Percentiles rank a stretch among this genome's conserved stretches.
These are phyloP conservation scores for Curvularia hawaiiensis DNA, from an alignment of 2,329 filamentous ascomycete species.

Conservation along the genomic window DNA sequence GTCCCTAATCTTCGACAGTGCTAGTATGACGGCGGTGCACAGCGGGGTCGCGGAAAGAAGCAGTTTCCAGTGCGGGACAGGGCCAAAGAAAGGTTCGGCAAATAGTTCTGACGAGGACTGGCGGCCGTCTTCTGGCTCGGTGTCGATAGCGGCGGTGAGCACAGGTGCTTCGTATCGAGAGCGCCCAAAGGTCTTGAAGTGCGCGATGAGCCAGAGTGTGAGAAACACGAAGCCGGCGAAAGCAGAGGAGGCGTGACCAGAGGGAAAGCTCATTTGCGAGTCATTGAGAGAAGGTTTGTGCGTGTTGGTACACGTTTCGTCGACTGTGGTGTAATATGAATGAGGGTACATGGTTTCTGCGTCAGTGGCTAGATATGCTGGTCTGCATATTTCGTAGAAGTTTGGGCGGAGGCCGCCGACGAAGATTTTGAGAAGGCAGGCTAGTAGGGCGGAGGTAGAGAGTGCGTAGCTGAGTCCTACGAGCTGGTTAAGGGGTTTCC, in stretches of 20 bases:
- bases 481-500: slow-evolving; percentile 17
- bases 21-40: slow-evolving; percentile 67
- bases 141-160: neutral
- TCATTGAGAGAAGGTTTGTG: slow-evolving; percentile 21
- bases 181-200: slow-evolving; percentile 29
- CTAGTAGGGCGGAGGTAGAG: slow-evolving; percentile 33
- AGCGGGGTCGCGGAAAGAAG: slow-evolving; percentile 65
- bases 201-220: slow-evolving; percentile 36
- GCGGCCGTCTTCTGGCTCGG: neutral
- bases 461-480: slow-evolving; percentile 41
- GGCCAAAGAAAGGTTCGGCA: neutral
- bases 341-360: neutral
- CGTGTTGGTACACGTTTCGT: slow-evolving; percentile 23
- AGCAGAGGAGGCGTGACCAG: slow-evolving; percentile 37
- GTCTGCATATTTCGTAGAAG: slow-evolving; percentile 37
- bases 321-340: slow-evolving; percentile 18
- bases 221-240: slow-evolving; percentile 42
- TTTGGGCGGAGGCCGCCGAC: slow-evolving; percentile 44
- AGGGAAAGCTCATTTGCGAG: slow-evolving; percentile 40
- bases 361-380: neutral
- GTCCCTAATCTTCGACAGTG: slow-evolving; percentile 68
- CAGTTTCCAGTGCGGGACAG: slow-evolving; percentile 66
- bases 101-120: neutral
- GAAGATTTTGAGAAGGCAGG: slow-evolving; percentile 39
- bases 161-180: neutral